phyloP scores from a whole-genome alignment of 1,284 basidiomycete species.

The Cyathus pygmaeus region DNA sequence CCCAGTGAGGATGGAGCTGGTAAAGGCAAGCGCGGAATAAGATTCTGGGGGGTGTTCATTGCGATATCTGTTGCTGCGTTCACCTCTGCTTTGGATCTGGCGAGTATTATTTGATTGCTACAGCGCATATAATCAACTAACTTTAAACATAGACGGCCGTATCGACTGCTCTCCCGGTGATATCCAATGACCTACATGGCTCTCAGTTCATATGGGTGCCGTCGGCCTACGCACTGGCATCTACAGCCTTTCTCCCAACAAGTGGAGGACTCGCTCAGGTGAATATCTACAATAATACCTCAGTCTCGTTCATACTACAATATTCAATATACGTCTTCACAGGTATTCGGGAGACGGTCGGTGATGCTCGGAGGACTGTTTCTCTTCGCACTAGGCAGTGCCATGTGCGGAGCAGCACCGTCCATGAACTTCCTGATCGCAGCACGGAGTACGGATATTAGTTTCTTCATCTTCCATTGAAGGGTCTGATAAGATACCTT shows the following conservation, averaged over 20 bases:
- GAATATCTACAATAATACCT: neutral
- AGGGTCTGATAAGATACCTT: neutral
- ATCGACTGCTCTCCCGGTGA: conserved; percentile 1
- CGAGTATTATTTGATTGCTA: neutral
- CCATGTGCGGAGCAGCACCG: conserved; percentile 16
- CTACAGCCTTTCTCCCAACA: conserved; percentile 31
- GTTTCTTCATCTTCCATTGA: neutral
- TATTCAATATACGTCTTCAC: neutral
- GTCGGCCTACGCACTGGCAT: conserved; percentile 30
- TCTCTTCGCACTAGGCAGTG: conserved; percentile 21
- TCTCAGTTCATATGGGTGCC: conserved; percentile 16
- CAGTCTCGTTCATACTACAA: neutral
- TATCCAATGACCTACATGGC: neutral
- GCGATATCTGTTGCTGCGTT: neutral
- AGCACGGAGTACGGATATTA: conserved; percentile 12
- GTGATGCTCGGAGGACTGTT: conserved; percentile 12
- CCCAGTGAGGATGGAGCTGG: no score
- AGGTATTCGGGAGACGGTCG: conserved; percentile 24
- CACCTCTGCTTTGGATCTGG: neutral
- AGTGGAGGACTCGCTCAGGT: conserved; percentile 22
- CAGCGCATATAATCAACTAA: neutral
- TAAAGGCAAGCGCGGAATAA: neutral
- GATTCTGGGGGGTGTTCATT: neutral
- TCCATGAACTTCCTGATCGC: conserved; percentile 21
- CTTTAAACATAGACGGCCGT: neutral